phyloP scores from a whole-genome alignment of 345 rosid genomes.

The Hevea brasiliensis region DNA sequence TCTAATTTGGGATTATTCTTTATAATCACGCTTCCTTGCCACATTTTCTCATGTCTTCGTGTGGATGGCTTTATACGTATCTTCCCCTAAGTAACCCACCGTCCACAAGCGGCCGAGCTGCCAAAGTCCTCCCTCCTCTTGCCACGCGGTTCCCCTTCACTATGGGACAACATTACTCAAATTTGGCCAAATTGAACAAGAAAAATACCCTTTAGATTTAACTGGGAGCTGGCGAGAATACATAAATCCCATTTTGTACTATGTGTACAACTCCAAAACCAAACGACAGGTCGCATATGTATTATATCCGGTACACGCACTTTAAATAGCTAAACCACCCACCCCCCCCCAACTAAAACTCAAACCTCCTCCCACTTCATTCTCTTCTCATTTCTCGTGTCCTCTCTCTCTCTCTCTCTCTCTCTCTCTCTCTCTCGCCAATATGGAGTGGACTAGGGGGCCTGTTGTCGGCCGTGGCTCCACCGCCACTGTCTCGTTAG shows the following conservation, averaged over 20 bases:
- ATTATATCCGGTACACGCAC: neutral
- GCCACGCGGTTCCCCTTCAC: slow-evolving; percentile 38
- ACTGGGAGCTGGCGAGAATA: neutral
- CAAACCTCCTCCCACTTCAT: slow-evolving; percentile 2
- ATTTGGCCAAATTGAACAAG: neutral
- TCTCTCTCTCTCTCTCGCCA: slow-evolving; percentile 1
- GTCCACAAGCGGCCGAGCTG: slow-evolving; percentile 37
- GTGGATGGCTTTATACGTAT: slow-evolving; percentile 28
- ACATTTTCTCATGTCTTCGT: slow-evolving; percentile 47
- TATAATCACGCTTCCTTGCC: slow-evolving; percentile 32
- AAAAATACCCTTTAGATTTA: neutral
- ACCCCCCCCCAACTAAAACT: neutral
- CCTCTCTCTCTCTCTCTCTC: slow-evolving; percentile 13
- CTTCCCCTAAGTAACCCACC: slow-evolving; percentile 24
- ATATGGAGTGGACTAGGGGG: slow-evolving; percentile 75
- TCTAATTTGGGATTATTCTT: neutral
- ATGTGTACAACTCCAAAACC: neutral
- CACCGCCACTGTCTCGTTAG: slow-evolving; percentile 76
- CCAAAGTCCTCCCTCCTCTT: slow-evolving; percentile 3
- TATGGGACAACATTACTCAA: too few relatives aligned
- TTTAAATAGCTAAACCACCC: neutral
- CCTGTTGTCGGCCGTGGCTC: slow-evolving; percentile 81
- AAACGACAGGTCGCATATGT: neutral
- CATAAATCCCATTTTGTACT: too few relatives aligned
- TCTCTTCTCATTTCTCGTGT: slow-evolving; percentile 9